Evolutionary conservation across 208 protist genomes (phyloP).

Genomic region (Leptomonas pyrrhocoris): DNA sequence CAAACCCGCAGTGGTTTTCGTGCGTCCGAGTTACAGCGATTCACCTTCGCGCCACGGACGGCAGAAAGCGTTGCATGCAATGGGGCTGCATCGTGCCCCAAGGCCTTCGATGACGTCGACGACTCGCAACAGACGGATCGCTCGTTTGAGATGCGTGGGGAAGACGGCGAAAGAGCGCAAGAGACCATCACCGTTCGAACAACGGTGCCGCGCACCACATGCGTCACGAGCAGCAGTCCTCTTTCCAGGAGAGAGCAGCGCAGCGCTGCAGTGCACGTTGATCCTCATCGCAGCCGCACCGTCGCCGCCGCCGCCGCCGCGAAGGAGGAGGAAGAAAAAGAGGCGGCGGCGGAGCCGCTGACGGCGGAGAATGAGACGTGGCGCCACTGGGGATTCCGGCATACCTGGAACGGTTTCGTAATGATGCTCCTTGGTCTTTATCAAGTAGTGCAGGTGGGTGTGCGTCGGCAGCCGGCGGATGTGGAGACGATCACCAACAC

Average conservation of each 20-base stretch:
- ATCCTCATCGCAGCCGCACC: conserved; percentile 5
- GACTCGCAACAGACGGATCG: conserved; percentile 8
- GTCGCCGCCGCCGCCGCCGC: conserved; percentile 13
- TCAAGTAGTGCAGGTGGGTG: conserved; percentile 9
- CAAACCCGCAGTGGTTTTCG: background rate
- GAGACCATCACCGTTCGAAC: background rate
- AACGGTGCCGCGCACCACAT: background rate
- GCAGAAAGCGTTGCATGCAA: background rate
- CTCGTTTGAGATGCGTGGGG: conserved; percentile 12
- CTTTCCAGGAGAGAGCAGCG: background rate
- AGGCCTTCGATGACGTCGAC: background rate
- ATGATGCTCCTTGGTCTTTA: conserved; percentile 25
- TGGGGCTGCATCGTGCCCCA: background rate
- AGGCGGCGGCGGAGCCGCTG: conserved; percentile 10
- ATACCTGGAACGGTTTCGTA: conserved; percentile 22
- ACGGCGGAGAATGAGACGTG: conserved; percentile 32
- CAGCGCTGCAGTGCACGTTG: conserved; percentile 8
- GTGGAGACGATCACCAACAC: conserved; percentile 15
- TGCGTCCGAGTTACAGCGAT: background rate
- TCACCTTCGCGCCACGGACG: background rate
- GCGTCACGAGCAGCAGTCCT: background rate
- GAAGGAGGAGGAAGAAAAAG: conserved; percentile 8
- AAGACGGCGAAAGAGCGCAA: background rate
- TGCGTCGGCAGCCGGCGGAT: conserved; percentile 15
- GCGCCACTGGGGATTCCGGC: conserved; percentile 28